These are phyloP conservation scores for Kalanchoe fedtschenkoi DNA, from an alignment of 164 flowering plant species.

Conservation along the genomic window DNA sequence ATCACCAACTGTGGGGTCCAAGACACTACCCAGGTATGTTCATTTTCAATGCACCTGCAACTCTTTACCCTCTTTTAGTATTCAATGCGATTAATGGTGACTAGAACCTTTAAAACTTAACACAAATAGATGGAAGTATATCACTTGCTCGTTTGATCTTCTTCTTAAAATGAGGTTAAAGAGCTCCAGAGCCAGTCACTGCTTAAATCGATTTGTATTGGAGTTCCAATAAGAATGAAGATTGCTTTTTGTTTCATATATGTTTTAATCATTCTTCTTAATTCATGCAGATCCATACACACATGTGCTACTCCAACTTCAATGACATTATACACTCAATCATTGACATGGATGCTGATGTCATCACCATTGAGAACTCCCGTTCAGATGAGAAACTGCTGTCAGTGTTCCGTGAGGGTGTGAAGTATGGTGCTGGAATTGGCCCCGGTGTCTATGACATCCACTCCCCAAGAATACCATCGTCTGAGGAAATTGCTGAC, in stretches of 20 bases:
- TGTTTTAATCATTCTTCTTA: background rate
- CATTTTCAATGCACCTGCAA: background rate
- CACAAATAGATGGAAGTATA: background rate
- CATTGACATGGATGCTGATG: conserved; percentile 86
- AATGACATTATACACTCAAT: conserved; percentile 69
- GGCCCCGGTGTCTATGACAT: conserved; percentile 97
- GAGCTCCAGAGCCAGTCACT: background rate
- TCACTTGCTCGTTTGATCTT: no score
- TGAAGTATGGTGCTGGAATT: conserved; percentile 89
- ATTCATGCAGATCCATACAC: conserved; percentile 58
- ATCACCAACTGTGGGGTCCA: conserved; percentile 48
- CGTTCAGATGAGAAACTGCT: conserved; percentile 93
- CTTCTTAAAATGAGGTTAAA: background rate
- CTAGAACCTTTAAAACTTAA: background rate
- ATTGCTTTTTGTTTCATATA: no score
- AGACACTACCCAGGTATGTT: conserved; percentile 47
- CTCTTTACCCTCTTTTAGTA: background rate
- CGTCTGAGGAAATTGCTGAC: conserved; percentile 81
- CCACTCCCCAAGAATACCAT: conserved; percentile 92
- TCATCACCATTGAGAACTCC: conserved; percentile 95
- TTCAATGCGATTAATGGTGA: background rate
- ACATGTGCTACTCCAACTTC: conserved; percentile 86
- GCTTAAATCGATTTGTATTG: no score
- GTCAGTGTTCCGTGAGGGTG: conserved; percentile 94
- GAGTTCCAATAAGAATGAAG: no score